Evolutionary conservation across 768 basidiomycete species (phyloP).

Genomic region (Amanita exitialis): DNA sequence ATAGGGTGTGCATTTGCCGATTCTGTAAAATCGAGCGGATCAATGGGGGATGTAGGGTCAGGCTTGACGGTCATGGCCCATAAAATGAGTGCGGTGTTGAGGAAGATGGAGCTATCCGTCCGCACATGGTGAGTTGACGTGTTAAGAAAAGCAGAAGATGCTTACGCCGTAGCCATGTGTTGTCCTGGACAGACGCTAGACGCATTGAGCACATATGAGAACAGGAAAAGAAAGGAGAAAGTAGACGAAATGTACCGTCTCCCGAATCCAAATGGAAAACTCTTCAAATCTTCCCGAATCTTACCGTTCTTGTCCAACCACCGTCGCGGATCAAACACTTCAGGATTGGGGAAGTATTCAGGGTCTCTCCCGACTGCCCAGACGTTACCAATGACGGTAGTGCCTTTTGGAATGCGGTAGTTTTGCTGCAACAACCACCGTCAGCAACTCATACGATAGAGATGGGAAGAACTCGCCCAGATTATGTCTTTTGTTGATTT

Average conservation of each 20-base stretch:
- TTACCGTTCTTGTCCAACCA: conserved; percentile 38
- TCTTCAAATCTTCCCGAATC: conserved; percentile 41
- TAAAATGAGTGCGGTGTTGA: conserved; percentile 52
- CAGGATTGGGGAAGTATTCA: conserved; percentile 46
- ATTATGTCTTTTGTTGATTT: conserved; percentile 53
- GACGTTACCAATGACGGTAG: conserved; percentile 49
- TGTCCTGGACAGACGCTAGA: conserved; percentile 56
- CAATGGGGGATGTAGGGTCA: conserved; percentile 45
- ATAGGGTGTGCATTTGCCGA: conserved; percentile 55
- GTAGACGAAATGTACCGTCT: conserved; percentile 22
- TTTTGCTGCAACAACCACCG: conserved; percentile 20
- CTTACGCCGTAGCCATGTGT: conserved; percentile 41
- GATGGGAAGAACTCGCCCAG: conserved; percentile 30
- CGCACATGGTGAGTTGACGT: not conserved
- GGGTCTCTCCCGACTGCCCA: conserved; percentile 57
- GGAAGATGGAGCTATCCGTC: conserved; percentile 43
- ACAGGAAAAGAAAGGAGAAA: not conserved
- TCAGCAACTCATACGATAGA: not conserved
- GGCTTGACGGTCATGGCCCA: conserved; percentile 55
- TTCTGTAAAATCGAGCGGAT: conserved; percentile 52
- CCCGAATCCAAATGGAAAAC: conserved; percentile 49
- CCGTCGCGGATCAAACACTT: conserved; percentile 45
- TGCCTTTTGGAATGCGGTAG: conserved; percentile 44
- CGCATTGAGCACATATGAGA: not conserved
- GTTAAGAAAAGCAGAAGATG: not conserved